Evolutionary conservation across 2,329 filamentous ascomycete genomes (phyloP), one percentile per base, ranked within the genome.

Genomic region (Pseudogymnoascus destructans): DNA sequence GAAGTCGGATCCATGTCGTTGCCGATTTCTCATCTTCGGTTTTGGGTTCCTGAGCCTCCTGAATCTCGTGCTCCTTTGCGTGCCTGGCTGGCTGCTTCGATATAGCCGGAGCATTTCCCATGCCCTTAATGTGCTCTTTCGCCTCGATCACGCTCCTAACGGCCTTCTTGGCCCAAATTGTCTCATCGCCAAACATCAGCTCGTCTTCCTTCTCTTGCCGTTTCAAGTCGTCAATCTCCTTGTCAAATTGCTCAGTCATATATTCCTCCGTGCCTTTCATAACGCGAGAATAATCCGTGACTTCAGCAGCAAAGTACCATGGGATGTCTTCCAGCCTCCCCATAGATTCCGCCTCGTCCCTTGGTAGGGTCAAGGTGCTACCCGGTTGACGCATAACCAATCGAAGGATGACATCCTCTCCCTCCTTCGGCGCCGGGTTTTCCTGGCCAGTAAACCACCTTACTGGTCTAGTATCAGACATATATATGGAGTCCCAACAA

Each of bases 201-300:
- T 96, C 89, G 68, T 98, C 93, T 70, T 95, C 89, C 63, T 84
- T 83, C 66, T 89, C 89, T 72, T 95, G 89, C 61, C 77, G 77
- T 60, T 81, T 74, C 21, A 98, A 74, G 15, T 88, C 84, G 36
- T 80, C 74, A 33, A 95, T 84, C 69, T 97, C 92, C 35, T 80
- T 74, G 62, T 95, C 83, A 65, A 85, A 92, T 68, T 97, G 87
- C 57, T 82, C 77, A 10, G 75, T 69, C 85, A 98, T 92, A 69
- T 98, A 98, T 32, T 87, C 84, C 65, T 87, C 83, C 3, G 89
- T 92, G 5, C 91, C 93, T 69, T 92, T 95, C 88, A 98, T 95
- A 58, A 97, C 86, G 36, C 91, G 83, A 13, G 91, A 89, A 71
- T 96, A 98, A 69, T 98, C 93, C 68, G 95, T 79, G 33, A 95